phyloP scores from a whole-genome alignment of 2,329 filamentous ascomycete genomes.

The Cryphonectria carpinicola region DNA sequence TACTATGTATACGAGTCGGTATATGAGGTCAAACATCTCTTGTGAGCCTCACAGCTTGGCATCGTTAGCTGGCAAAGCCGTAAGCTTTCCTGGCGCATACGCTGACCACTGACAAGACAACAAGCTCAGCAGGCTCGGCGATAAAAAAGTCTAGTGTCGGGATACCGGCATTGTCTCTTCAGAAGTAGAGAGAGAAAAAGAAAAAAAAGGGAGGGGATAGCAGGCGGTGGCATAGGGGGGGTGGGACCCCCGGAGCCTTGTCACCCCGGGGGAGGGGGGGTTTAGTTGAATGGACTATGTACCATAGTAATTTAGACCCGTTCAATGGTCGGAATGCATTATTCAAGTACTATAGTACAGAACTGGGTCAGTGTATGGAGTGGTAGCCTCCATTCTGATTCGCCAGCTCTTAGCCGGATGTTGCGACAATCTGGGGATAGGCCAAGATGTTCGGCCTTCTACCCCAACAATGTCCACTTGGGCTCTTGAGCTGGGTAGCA shows the following conservation, averaged over 20 bases:
- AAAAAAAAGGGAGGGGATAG: not conserved
- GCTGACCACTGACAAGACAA: not conserved
- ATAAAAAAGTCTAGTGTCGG: constrained; percentile 2
- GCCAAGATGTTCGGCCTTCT: not conserved
- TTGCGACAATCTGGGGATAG: constrained; percentile 2
- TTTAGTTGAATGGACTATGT: not conserved
- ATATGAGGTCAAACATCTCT: not conserved
- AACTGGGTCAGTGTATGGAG: not conserved
- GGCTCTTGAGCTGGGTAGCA: not conserved
- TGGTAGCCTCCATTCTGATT: not conserved
- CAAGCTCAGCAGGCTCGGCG: not conserved
- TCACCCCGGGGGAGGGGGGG: not conserved
- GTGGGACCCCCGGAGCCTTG: not conserved
- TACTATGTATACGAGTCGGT: not conserved
- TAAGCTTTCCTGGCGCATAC: not conserved
- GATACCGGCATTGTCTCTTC: not conserved
- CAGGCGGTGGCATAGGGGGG: not conserved
- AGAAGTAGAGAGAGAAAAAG: not conserved
- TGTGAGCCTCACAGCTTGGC: constrained; percentile 1
- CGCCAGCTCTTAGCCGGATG: not conserved
- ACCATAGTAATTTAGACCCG: not conserved
- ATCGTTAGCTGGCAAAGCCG: not conserved
- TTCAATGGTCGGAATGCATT: not conserved
- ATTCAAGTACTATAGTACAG: not conserved
- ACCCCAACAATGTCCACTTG: not conserved